Evolutionary conservation across 2,329 filamentous ascomycete genomes (phyloP).

Genomic region (Atkinsonella texensis): DNA sequence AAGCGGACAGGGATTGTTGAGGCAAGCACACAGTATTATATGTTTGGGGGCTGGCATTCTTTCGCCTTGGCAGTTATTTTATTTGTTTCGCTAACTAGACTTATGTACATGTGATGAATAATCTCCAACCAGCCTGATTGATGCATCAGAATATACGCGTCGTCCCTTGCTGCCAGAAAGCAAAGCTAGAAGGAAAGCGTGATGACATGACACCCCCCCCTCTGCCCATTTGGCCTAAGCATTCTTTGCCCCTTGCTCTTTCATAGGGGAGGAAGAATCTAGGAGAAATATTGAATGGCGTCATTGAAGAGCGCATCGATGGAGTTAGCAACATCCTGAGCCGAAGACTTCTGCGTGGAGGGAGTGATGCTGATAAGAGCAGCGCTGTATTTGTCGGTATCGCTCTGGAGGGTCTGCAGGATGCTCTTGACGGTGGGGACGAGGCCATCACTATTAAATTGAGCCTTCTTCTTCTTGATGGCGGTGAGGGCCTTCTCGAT

Average conservation of each 20-base stretch:
- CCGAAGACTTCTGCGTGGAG: background rate
- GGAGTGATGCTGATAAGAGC: background rate
- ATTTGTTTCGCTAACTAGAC: background rate
- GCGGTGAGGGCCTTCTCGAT: background rate
- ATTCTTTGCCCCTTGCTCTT: background rate
- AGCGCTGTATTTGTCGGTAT: background rate
- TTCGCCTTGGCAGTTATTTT: background rate
- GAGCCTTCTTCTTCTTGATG: background rate
- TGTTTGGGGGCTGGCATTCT: too few species aligned
- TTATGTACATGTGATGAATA: background rate
- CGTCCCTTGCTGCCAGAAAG: background rate
- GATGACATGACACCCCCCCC: background rate
- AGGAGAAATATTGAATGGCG: constrained; percentile 1
- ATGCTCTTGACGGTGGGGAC: background rate
- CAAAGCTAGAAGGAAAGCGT: background rate
- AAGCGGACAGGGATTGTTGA: too few species aligned
- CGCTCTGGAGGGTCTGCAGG: background rate
- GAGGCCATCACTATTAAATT: background rate
- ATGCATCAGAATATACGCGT: background rate
- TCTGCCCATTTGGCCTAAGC: background rate
- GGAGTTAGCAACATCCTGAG: background rate
- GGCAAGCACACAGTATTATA: too few species aligned
- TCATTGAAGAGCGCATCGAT: background rate
- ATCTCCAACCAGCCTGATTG: background rate
- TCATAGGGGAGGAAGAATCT: background rate